Evolutionary conservation across 257 asterid species (phyloP), one percentile per base, ranked within the genome.

Genomic region (Coffea eugenioides): DNA sequence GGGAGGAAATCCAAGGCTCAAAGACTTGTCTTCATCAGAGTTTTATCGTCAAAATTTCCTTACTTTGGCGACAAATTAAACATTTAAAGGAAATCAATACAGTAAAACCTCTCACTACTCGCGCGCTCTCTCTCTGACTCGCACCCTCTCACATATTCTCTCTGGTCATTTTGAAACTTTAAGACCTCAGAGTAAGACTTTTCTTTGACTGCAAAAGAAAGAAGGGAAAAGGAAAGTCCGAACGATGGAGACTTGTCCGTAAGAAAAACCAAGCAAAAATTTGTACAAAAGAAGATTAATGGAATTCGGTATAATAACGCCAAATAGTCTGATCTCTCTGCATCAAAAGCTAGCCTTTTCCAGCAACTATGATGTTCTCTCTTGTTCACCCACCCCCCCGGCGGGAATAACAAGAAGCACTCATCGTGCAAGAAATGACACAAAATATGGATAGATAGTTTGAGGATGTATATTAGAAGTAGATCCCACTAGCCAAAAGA

Each of bases 201-300:
- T 83, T 77, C 73, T 72, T 85, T 82, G 94, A 88, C 92, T 85
- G 92, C 84, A 85, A 83, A 83, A 77, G 75, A 85, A 68, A 56
- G 49, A 82, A 83, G 83, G 85, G 27, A 74, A 80, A 85, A 36
- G 79, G 61, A 84, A 85, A 76, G 90, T 79, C 84, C 86, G 82
- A 25, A 80, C 54, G 98, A 93, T 88, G 88, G 87, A 77, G 98
- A 93, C 94, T 73, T 86, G 93, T 89, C 97, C 82, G 74, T 57
- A 78, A 67, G 31, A 71, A 80, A 75, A 77, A 73, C 64, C 71
- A 81, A 78, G 70, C 71, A 77, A 74, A 83, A 74, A 77, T 82
- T 61, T 78, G 76, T 75, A 79, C 81, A 71, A 59, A 71, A 81
- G 59, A 56, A 71, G 77, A 62, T 77, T 64, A 84, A 78, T 83